A percentile compares a stretch with the other conserved stretches of the same genome.
These are phyloP conservation scores for Fulvia fulva DNA, from an alignment of 2,329 filamentous ascomycete genomes.

Conservation along the genomic window DNA sequence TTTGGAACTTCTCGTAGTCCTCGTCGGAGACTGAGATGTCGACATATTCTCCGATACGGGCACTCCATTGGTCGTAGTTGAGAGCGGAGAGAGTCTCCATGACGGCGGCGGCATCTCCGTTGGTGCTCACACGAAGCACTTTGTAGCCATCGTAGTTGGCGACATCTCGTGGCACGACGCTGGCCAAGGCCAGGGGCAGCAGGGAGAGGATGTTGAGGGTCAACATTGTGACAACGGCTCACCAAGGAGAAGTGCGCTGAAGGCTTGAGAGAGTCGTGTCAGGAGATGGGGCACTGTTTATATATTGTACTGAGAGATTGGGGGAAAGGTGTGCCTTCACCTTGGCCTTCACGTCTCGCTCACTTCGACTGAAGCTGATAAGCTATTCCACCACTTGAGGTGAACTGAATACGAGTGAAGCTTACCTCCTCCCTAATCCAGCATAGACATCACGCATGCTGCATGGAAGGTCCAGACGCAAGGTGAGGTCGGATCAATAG, in stretches of 20 bases:
- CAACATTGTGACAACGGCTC: neutral
- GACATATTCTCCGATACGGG: constrained; percentile 32
- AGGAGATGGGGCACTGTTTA: too few relatives aligned
- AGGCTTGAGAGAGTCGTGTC: neutral
- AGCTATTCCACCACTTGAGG: too few relatives aligned
- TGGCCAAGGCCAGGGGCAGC: constrained; percentile 12
- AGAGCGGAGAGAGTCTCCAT: constrained; percentile 33
- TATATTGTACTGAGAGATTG: too few relatives aligned
- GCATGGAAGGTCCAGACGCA: too few relatives aligned
- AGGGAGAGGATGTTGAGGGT: constrained; percentile 8
- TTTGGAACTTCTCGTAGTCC: constrained; percentile 25
- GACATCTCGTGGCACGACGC: constrained; percentile 10
- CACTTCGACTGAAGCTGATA: too few relatives aligned
- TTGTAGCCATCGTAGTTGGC: constrained; percentile 40
- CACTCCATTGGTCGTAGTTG: constrained; percentile 27
- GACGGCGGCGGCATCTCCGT: constrained; percentile 27
- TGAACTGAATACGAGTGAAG: neutral
- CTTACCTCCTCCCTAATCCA: constrained; percentile 2
- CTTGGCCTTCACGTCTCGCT: neutral
- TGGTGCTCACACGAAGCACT: neutral
- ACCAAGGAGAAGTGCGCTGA: neutral
- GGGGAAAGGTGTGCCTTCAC: neutral
- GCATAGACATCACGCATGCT: neutral
- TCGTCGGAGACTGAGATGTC: constrained; percentile 6
- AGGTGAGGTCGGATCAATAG: too few relatives aligned